Evolutionary conservation across 1,284 basidiomycete species (phyloP).

Genomic region (Schizophyllum commune): DNA sequence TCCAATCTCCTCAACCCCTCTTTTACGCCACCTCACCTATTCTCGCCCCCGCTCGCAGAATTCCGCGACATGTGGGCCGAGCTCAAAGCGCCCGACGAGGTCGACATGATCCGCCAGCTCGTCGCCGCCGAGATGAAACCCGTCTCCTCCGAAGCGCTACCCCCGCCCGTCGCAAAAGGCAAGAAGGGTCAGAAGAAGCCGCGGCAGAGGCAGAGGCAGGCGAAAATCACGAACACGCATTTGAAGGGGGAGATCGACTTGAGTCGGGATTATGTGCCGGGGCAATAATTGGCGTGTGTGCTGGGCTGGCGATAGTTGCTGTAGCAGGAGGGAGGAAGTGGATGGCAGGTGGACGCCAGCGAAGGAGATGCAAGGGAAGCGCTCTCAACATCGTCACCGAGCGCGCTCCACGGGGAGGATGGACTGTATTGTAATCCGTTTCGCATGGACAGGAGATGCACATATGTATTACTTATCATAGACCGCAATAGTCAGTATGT

Average conservation of each 20-base stretch:
- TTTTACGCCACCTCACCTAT: too few relatives aligned
- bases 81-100: constrained; percentile 77
- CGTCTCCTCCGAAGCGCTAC: constrained; percentile 8
- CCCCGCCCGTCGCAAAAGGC: constrained; percentile 40
- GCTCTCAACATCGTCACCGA: too few relatives aligned
- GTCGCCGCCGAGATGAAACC: constrained; percentile 44
- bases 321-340: background rate
- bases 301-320: background rate
- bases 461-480: too few relatives aligned
- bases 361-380: too few relatives aligned
- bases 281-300: background rate
- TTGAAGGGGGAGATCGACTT: constrained; percentile 79
- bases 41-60: too few relatives aligned
- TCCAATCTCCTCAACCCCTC: too few relatives aligned
- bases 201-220: constrained; percentile 66
- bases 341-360: background rate
- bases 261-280: constrained; percentile 56
- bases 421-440: too few relatives aligned
- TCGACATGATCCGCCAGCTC: constrained; percentile 71
- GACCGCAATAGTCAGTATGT: too few relatives aligned
- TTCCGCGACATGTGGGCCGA: constrained; percentile 83
- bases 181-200: constrained; percentile 75
- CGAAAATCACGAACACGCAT: constrained; percentile 84
- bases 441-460: too few relatives aligned
- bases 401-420: too few relatives aligned